Evolutionary conservation across 2,329 filamentous ascomycete species (phyloP).

Genomic region (Zymoseptoria pseudotritici): DNA sequence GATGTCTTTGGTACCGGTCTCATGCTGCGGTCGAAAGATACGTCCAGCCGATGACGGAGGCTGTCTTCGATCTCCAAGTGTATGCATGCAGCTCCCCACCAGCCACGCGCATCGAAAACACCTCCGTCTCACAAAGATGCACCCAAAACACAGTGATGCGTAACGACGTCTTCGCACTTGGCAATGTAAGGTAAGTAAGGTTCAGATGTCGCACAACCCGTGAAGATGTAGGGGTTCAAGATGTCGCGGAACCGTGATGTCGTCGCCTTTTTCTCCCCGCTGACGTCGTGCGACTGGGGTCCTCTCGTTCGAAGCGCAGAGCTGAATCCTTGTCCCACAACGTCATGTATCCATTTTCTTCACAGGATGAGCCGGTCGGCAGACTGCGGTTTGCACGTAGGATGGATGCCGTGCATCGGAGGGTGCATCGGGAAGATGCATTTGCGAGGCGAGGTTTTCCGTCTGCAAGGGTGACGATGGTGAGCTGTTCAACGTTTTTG

Average conservation of each 20-base stretch:
- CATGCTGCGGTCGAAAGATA: no score
- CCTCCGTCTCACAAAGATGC: no score
- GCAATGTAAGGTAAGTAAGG: background rate
- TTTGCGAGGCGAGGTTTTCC: background rate
- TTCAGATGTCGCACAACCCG: background rate
- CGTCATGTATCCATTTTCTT: background rate
- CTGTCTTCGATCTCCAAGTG: no score
- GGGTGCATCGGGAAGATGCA: no score
- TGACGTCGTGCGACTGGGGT: background rate
- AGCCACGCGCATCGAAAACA: no score
- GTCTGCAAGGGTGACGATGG: background rate
- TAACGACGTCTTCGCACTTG: background rate
- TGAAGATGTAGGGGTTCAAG: background rate
- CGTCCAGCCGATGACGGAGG: no score
- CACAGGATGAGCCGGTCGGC: background rate
- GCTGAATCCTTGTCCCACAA: background rate
- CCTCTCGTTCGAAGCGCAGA: background rate
- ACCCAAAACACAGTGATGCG: background rate
- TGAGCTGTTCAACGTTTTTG: background rate
- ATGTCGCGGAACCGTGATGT: background rate
- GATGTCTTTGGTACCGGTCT: no score
- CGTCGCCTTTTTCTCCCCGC: background rate
- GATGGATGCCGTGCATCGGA: background rate
- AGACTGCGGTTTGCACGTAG: background rate
- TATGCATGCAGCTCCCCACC: no score